Base-by-base conservation (phyloP, 148 eudicot species). In the Rhododendron molle region DNA sequence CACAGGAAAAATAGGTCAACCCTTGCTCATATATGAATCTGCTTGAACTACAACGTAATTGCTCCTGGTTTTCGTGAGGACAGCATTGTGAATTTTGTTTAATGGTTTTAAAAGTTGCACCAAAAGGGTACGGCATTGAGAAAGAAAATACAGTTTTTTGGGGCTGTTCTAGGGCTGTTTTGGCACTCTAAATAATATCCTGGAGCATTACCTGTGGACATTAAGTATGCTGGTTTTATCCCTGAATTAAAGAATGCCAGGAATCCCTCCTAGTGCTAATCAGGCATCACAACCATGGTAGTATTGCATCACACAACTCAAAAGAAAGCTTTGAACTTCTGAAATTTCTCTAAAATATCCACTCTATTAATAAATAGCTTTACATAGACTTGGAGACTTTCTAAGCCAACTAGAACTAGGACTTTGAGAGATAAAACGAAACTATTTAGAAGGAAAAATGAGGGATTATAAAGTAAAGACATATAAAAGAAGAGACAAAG, bases 1-100 rank as follows among this genome's bases (percentile, higher is more conserved):
- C 99, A 97, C 91, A 90, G 99, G 88, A 97, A 95, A 88, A 97
- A 97, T 94, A 95, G 99, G 99, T 91, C 88, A 87, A 87, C 83
- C 23, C 72, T 84, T 47, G 62, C 74, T 76, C 40, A 38, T 67
- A 46, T 65, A 8, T 34, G 47, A 83, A 47, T 30, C 62, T 46
- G 56, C 60, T 7, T 74, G 71, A 78, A 69, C 72, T 34, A 71
- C 76, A 46, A 40, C 21, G 5, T 21, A 34, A 71, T 38, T 32
- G 40, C 34, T 36, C 56, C 18, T 21, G 58, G 47, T 56, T 78
- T 60, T 65, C 16, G n/a, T 28, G 40, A 28, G 21, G 40, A 32
- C 20, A 71, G 76, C 7, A 54, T 83, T 28, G 38, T 7, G 34
- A 65, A 62, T 52, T 84, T 65, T 30, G 28, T n/a, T 84, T 65